phyloP scores from a whole-genome alignment of 2,329 filamentous ascomycete genomes.

The Dactylonectria macrodidyma region DNA sequence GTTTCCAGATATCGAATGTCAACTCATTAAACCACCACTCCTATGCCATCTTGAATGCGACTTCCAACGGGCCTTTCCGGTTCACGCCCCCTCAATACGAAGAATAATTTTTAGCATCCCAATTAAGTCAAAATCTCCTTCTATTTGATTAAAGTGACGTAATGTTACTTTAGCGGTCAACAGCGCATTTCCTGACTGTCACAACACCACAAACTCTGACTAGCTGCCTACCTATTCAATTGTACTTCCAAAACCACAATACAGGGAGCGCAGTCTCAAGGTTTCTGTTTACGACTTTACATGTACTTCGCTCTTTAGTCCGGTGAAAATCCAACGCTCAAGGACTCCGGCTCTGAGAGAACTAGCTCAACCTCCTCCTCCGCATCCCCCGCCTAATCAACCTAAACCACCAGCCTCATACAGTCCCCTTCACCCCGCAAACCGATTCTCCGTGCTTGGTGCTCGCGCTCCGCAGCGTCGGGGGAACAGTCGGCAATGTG shows the following conservation, averaged over 20 bases:
- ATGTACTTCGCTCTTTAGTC: constrained; percentile 77
- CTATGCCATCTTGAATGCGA: not conserved
- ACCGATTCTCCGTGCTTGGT: constrained; percentile 44
- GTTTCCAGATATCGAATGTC: too few species aligned
- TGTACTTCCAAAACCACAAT: not conserved
- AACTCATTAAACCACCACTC: not conserved
- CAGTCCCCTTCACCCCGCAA: constrained; percentile 16
- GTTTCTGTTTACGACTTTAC: not conserved
- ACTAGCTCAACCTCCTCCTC: constrained; percentile 58
- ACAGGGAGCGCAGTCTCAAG: not conserved
- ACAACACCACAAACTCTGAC: not conserved
- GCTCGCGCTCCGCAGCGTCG: constrained; percentile 49
- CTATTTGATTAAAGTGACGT: not conserved
- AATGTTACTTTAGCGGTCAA: not conserved
- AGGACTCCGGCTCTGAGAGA: constrained; percentile 74
- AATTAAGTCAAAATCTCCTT: not conserved
- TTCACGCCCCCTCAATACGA: not conserved
- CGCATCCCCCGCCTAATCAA: constrained; percentile 24
- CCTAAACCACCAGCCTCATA: constrained; percentile 9
- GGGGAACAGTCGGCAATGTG: constrained; percentile 14
- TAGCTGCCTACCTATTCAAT: not conserved
- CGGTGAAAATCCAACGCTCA: constrained; percentile 70
- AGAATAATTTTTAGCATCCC: too few species aligned
- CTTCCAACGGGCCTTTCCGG: not conserved
- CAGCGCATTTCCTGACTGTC: not conserved